Base-by-base conservation (phyloP, 75 land plant species). In the Selaginella tamariscina region DNA sequence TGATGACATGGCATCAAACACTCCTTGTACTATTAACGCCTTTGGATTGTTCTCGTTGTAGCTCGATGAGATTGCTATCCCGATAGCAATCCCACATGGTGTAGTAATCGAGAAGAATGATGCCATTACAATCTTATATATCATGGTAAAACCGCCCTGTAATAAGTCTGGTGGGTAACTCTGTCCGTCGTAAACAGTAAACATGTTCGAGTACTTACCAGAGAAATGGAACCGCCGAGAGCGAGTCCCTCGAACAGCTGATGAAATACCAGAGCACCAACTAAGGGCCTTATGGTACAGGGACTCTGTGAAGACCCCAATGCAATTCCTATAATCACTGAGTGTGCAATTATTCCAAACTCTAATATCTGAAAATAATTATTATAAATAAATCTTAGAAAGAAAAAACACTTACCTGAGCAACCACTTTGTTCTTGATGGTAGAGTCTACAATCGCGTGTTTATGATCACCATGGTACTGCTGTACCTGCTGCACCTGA, bases 81-180 rank as follows among this genome's bases (percentile, higher is more conserved):
- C 91, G 13, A 86, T 33, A 1, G 70, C 33, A 31, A 87, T 85
- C 28, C 91, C 91, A 22, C 80, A 1, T 0, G 91, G 89, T 0
- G 91, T 87, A 24, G 91, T 87, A 68, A 83, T 77, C 1, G 91
- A 67, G 57, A 87, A 87, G 74, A 83, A 73, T 2, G 81, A 30
- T 55, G 79, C 85, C 91, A 82, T 86, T 30, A 73, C 8, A 2
- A 33, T 28, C 0, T 68, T 54, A 27, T 31, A 1, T 0, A 39
- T 0, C 24, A 15, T 24, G 2, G 30, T 29, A 68, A 72, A 72
- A 2, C 74, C 55, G 2, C 68, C 74, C 74, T 72, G 71, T 30
- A 24, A 56, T 30, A n/a, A n/a, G n/a, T n/a, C n/a, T n/a, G n/a
- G n/a, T 60, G 11, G 23, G 22, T 30, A 65, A 27, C 30, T 8